Conservation (phyloP, 1,139 yeast species). For the Pneumocystis murina region DNA sequence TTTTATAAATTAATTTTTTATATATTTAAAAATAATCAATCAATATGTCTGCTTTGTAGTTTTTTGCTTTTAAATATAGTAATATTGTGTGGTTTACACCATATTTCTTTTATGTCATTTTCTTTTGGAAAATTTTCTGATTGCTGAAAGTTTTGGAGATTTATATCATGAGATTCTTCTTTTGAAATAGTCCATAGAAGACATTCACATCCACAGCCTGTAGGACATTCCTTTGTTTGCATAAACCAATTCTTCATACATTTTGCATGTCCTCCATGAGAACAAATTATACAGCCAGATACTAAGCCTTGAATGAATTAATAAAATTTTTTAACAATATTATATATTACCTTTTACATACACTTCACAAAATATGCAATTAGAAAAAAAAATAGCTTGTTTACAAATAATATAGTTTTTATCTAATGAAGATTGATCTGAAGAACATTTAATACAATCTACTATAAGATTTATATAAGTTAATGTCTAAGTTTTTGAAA, state of each 20-base stretch:
- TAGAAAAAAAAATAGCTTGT: background rate
- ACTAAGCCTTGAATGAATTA: slow-evolving; percentile 1
- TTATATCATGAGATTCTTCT: background rate
- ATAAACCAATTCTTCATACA: slow-evolving; percentile 4
- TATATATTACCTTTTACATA: background rate
- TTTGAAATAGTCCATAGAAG: background rate
- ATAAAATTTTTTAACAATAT: background rate
- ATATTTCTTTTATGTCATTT: background rate
- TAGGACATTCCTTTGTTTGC: background rate
- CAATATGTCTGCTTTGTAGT: background rate
- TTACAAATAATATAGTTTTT: slow-evolving; percentile 2
- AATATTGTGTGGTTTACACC: background rate
- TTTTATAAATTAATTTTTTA: background rate
- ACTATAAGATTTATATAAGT: background rate
- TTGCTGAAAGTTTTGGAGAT: background rate
- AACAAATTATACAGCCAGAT: background rate
- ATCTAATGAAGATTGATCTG: background rate
- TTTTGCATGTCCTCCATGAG: slow-evolving; percentile 4
- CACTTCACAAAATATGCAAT: slow-evolving; percentile 3
- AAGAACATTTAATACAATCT: background rate
- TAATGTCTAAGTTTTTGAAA: no score
- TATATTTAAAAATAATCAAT: background rate
- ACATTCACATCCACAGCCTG: background rate
- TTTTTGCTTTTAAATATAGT: background rate
- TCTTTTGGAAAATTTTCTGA: background rate